These are phyloP conservation scores for Atalantia buxifolia DNA, from an alignment of 345 rosid species.

Conservation along the genomic window DNA sequence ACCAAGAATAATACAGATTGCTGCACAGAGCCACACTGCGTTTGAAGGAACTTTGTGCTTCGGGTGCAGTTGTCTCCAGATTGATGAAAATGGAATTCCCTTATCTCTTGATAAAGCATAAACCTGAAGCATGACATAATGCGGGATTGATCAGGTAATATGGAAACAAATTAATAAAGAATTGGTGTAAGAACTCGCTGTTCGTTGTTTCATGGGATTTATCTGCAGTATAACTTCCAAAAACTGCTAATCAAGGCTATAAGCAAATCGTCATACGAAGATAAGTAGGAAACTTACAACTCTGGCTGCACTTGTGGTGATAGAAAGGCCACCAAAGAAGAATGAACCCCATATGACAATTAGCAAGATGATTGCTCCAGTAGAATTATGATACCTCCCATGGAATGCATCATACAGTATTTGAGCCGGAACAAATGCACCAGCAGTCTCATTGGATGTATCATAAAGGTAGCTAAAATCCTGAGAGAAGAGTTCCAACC, in stretches of 20 bases:
- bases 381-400: conserved; percentile 51
- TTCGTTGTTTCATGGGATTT: no score
- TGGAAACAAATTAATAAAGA: no score
- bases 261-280: neutral
- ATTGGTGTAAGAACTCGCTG: no score
- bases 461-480: conserved; percentile 46
- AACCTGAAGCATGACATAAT: conserved; percentile 23
- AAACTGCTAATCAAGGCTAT: neutral
- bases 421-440: conserved; percentile 59
- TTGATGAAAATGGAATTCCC: conserved; percentile 48
- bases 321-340: conserved; percentile 68
- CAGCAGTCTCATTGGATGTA: conserved; percentile 52
- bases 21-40: conserved; percentile 65
- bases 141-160: neutral
- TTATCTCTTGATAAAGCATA: conserved; percentile 58
- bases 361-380: conserved; percentile 55
- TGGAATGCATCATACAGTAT: conserved; percentile 64
- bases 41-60: conserved; percentile 57
- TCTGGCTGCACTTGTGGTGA: conserved; percentile 64
- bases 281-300: conserved; percentile 31
- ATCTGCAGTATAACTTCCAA: no score
- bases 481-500: conserved; percentile 24
- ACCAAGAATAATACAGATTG: conserved; percentile 51
- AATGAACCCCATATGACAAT: conserved; percentile 59
- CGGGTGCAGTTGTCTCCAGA: conserved; percentile 58